phyloP scores from a whole-genome alignment of 495 filamentous ascomycete genomes.

The Xylaria acuta region DNA sequence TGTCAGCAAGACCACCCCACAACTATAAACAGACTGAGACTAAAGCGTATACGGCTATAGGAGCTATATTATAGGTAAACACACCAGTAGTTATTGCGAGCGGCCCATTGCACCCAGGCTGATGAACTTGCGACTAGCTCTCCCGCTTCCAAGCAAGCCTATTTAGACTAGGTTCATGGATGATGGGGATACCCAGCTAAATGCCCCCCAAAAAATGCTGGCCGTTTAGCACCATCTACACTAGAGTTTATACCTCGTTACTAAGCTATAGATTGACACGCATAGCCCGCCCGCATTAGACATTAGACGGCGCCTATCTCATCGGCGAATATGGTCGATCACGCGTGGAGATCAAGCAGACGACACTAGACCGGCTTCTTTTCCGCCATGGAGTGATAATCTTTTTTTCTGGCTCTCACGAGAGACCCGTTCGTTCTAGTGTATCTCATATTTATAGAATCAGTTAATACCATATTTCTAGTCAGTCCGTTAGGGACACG shows the following conservation, averaged over 20 bases:
- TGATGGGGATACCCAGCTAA: neutral
- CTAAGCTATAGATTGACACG: neutral
- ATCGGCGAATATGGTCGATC: neutral
- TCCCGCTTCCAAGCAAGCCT: neutral
- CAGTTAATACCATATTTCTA: neutral
- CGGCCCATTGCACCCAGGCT: neutral
- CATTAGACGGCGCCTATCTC: neutral
- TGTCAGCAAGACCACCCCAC: too few species aligned
- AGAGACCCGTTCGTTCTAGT: neutral
- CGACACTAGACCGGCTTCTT: neutral
- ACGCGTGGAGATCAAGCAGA: conserved; percentile 5
- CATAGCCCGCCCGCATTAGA: neutral
- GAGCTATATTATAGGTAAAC: neutral
- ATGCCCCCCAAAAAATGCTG: neutral
- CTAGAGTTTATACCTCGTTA: neutral
- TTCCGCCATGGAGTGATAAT: neutral
- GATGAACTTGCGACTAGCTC: neutral
- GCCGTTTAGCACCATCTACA: neutral
- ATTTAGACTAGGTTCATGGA: conserved; percentile 2
- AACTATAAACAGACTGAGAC: neutral
- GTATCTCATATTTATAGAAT: neutral
- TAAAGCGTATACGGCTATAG: neutral
- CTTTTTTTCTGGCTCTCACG: neutral
- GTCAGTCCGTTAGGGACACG: neutral
- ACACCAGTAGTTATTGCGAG: neutral